A percentile compares a stretch with the other conserved stretches of the same genome.
phyloP scores from a whole-genome alignment of 441 rosid genomes.

The Metrosideros polymorpha region DNA sequence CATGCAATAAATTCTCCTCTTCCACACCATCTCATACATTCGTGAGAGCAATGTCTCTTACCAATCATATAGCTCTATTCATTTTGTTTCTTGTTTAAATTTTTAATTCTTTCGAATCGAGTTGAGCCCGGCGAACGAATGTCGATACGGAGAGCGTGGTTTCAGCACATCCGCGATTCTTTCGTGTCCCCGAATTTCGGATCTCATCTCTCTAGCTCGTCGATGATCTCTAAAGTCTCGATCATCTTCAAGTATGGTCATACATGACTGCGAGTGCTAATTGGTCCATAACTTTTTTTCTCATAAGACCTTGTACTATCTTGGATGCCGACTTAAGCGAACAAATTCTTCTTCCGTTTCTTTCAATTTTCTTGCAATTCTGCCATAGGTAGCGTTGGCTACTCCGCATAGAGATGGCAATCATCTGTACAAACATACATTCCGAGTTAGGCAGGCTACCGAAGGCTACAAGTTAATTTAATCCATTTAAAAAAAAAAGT shows the following conservation, averaged over 20 bases:
- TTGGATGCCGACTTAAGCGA: background rate
- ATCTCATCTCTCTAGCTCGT: background rate
- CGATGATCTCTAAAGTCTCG: background rate
- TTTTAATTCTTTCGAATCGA: background rate
- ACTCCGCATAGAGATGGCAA: background rate
- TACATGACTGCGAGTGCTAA: background rate
- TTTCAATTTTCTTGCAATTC: background rate
- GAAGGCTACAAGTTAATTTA: background rate
- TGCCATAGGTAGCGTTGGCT: background rate
- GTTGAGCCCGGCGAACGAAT: background rate
- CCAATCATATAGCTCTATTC: background rate
- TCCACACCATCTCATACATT: background rate
- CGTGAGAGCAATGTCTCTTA: background rate
- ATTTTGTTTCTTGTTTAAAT: background rate
- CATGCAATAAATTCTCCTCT: background rate
- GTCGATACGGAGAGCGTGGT: too few species aligned
- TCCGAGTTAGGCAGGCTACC: background rate
- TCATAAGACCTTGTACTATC: background rate
- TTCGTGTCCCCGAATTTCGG: accelerated
- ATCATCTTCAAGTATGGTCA: background rate
- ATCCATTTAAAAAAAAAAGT: background rate
- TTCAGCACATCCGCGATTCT: background rate
- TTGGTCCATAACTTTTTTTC: background rate
- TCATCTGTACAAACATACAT: background rate
- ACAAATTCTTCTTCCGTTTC: background rate